Evolutionary conservation across 768 basidiomycete species (phyloP).

Genomic region (Nidula microcarpa): DNA sequence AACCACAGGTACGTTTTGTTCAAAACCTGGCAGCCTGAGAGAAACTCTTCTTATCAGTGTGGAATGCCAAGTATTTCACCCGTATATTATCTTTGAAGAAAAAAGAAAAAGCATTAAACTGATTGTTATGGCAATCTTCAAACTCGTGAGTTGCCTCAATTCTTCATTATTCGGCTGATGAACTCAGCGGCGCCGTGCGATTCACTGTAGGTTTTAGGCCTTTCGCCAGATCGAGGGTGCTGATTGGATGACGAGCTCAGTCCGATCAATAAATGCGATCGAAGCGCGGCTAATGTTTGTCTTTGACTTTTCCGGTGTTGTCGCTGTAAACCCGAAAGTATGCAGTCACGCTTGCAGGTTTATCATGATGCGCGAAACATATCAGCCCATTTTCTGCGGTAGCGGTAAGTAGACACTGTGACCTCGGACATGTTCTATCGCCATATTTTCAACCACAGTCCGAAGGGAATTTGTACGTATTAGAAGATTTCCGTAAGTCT

Average conservation of each 20-base stretch:
- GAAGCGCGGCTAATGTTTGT: neutral
- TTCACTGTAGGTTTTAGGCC: no score
- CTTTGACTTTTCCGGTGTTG: neutral
- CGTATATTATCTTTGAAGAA: no score
- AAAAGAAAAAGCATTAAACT: no score
- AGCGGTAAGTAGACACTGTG: no score
- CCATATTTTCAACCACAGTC: neutral
- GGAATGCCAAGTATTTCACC: neutral
- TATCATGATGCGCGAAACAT: no score
- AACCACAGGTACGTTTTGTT: neutral
- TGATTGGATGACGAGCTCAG: neutral
- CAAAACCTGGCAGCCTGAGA: conserved; percentile 3
- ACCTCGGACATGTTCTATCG: neutral
- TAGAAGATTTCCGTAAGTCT: conserved; percentile 7
- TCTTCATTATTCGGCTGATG: neutral
- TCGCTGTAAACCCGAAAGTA: neutral
- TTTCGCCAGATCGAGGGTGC: neutral
- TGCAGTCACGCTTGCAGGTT: neutral
- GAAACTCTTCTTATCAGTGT: neutral
- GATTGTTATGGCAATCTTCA: no score
- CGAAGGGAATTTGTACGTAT: conserved; percentile 7
- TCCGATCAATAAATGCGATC: neutral
- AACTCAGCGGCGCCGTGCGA: neutral
- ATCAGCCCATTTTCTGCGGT: no score
- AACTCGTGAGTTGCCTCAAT: no score